Conservation (phyloP, 2,329 filamentous ascomycete species). For the Huntiella savannae region DNA sequence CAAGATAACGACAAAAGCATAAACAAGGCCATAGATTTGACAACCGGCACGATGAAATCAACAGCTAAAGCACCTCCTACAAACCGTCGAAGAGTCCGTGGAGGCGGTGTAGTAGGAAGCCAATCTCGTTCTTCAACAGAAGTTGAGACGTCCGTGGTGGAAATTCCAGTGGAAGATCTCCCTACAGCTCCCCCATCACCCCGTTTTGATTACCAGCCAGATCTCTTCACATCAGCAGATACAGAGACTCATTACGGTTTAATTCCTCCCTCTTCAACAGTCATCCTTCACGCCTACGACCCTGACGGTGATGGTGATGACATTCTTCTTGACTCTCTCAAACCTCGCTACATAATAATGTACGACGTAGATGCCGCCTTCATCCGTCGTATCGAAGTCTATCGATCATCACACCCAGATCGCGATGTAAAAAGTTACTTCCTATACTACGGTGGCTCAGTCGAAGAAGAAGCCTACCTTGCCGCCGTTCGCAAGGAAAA, state of each 20-base stretch:
- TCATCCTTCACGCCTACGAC: slow-evolving; percentile 84
- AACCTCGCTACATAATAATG: slow-evolving; percentile 92
- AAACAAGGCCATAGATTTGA: slow-evolving; percentile 39
- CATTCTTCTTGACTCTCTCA: slow-evolving; percentile 84
- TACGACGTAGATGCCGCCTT: slow-evolving; percentile 93
- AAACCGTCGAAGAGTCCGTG: slow-evolving; percentile 69
- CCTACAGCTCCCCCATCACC: no score
- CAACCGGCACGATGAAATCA: slow-evolving; percentile 27
- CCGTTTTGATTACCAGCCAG: not conserved
- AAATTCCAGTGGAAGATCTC: no score
- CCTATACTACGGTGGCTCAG: slow-evolving; percentile 84
- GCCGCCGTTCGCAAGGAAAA: slow-evolving; percentile 85
- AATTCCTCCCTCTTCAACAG: slow-evolving; percentile 75
- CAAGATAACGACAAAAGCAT: slow-evolving; percentile 62
- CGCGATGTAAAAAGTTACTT: slow-evolving; percentile 86
- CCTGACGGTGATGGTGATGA: slow-evolving; percentile 68
- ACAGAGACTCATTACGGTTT: slow-evolving; percentile 87
- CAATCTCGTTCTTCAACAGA: slow-evolving; percentile 32
- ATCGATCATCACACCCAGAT: slow-evolving; percentile 81
- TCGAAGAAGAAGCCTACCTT: slow-evolving; percentile 88
- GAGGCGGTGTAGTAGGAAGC: slow-evolving; percentile 43
- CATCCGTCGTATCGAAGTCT: slow-evolving; percentile 85
- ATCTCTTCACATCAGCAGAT: slow-evolving; percentile 32
- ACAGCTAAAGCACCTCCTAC: slow-evolving; percentile 30
- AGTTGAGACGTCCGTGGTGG: slow-evolving; percentile 24